Base-by-base conservation (phyloP, 192 early-diverging fungal species). In the Thamnidium elegans region DNA sequence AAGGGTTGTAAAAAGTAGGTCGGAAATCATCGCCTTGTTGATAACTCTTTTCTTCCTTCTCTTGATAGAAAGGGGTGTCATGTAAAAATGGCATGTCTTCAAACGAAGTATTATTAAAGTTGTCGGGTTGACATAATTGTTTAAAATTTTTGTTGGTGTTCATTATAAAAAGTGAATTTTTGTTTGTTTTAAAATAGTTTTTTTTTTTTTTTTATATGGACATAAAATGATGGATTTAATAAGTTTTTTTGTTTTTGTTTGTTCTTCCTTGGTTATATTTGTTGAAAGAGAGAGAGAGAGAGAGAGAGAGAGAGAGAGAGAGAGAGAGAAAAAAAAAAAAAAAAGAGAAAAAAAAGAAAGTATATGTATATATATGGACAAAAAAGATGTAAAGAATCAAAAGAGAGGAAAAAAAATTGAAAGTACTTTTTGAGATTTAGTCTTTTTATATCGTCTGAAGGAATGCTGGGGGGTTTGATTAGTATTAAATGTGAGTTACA, bases 1-100 rank as follows among this genome's bases (percentile, higher is more conserved):
- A 87, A 2, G 90, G 90, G 53, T 92, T 86, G 63, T 90, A 92
- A 67, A 92, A 89, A n/a, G 85, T 86, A 2, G 81, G 85, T 65
- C 80, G 79, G 50, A 89, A 86, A 62, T 89, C 85, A 48, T 32
- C 51, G 50, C 68, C 59, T 42, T 32, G 62, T 21, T 52, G 48
- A 19, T 50, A 30, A n/a, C 21, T 23, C 14, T 51, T 17, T 14
- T 44, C 36, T 15, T 31, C 30, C 10, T 54, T 36, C 32, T 34
- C 31, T 43, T 45, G 43, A 36, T 46, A 31, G 31, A 31, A 23
- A 3, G 36, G 26, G 54, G 54, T 14, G n/a, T 55, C 26, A 34
- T 55, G 20, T 8, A n/a, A 32, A 34, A n/a, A 31, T 21, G 13
- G 20, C 26, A 55, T 55, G 3, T 11, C 4, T 23, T 20, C 26